Conservation (phyloP, 306 rosid species). For the Rubus parviflorus region DNA sequence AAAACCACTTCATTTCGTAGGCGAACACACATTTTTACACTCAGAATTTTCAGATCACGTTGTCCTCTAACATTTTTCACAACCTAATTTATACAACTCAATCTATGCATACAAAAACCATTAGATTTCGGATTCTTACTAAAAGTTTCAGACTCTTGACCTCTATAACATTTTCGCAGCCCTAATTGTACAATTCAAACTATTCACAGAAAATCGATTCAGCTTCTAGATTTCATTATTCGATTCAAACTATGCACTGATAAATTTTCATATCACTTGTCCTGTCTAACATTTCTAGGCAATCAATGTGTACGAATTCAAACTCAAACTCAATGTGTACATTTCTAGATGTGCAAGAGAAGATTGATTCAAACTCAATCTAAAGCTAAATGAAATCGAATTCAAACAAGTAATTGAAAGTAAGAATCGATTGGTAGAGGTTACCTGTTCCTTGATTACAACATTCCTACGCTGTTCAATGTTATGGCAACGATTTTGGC, state of each 20-base stretch:
- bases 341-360: neutral
- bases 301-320: conserved; percentile 9
- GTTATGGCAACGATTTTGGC: neutral
- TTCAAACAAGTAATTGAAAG: neutral
- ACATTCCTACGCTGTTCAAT: neutral
- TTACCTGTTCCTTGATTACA: conserved; percentile 16
- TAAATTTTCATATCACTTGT: neutral
- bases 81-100: no score
- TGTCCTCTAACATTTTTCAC: neutral
- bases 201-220: neutral
- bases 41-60: neutral
- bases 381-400: neutral
- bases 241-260: neutral
- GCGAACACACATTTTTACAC: neutral
- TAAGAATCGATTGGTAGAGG: neutral
- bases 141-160: neutral
- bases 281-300: neutral
- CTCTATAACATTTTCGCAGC: neutral
- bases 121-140: neutral
- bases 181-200: neutral
- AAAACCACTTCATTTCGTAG: neutral
- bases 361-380: neutral
- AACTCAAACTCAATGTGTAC: no score
- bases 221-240: neutral
- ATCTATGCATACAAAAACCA: neutral